A percentile compares a stretch with the other conserved stretches of the same genome.
Evolutionary conservation across 441 rosid genomes (phyloP).

Genomic region (Flueggea neowawraea): DNA sequence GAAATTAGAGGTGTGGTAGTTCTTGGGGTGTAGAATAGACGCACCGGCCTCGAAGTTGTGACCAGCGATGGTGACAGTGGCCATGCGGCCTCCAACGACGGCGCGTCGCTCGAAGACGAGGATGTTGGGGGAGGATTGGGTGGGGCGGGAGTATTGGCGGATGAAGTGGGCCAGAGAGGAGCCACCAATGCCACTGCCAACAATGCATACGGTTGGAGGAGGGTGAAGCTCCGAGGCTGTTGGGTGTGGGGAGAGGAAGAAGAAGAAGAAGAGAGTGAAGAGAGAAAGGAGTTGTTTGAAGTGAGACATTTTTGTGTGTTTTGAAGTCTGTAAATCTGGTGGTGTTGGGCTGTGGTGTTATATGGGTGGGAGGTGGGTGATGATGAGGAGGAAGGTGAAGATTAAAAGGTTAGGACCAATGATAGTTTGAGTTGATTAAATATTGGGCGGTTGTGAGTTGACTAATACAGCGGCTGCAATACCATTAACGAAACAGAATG

Average conservation of each 20-base stretch:
- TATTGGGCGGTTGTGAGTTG: too few species aligned
- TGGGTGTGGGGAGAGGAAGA: constrained; percentile 18
- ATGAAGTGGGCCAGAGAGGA: constrained; percentile 88
- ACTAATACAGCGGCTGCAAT: too few species aligned
- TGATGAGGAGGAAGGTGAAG: too few species aligned
- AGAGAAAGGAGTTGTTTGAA: neutral
- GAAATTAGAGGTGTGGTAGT: constrained; percentile 64
- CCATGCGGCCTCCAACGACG: constrained; percentile 92
- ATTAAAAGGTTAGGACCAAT: too few species aligned
- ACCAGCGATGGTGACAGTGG: constrained; percentile 50
- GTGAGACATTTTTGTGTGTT: too few species aligned
- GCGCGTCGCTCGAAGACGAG: constrained; percentile 62
- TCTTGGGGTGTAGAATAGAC: constrained; percentile 86
- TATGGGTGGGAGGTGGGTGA: too few species aligned
- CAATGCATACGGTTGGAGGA: constrained; percentile 48
- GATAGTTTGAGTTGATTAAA: too few species aligned
- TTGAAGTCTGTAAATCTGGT: too few species aligned
- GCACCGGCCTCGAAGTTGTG: constrained; percentile 85
- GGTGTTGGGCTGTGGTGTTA: too few species aligned
- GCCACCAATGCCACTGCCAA: constrained; percentile 86
- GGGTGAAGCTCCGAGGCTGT: constrained; percentile 16
- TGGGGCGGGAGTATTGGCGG: constrained; percentile 39
- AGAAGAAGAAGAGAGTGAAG: constrained; percentile 17
- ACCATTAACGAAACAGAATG: too few species aligned
- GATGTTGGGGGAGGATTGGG: constrained; percentile 21